These are phyloP conservation scores for Cladosporium phlei DNA, from an alignment of 2,329 filamentous ascomycete genomes.

Conservation along the genomic window DNA sequence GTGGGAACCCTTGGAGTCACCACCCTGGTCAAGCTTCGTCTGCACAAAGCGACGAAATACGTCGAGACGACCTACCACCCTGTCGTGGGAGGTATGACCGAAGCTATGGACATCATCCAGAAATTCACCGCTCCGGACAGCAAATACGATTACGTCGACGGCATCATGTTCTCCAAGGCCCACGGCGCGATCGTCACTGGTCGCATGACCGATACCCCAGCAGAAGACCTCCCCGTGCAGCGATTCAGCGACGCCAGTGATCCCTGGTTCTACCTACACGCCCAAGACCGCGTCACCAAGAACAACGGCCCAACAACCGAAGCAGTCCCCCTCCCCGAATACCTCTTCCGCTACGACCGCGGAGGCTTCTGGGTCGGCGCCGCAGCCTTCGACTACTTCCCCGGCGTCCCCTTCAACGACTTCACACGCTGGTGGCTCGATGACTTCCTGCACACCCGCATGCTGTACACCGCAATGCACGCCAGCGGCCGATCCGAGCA, in stretches of 20 bases:
- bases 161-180: constrained; percentile 44
- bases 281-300: constrained; percentile 26
- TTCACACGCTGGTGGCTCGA: constrained; percentile 59
- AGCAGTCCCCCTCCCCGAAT: constrained; percentile 46
- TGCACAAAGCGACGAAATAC: constrained; percentile 44
- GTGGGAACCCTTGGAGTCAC: constrained; percentile 66
- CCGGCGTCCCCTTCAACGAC: constrained; percentile 58
- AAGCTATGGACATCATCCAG: constrained; percentile 46
- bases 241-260: constrained; percentile 57
- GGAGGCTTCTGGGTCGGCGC: constrained; percentile 63
- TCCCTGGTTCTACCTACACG: constrained; percentile 72
- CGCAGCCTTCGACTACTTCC: constrained; percentile 61
- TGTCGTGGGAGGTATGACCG: constrained; percentile 37
- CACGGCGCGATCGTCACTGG: constrained; percentile 43
- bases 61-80: constrained; percentile 49
- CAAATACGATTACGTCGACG: constrained; percentile 56
- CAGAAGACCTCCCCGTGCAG: constrained; percentile 18
- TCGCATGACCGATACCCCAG: constrained; percentile 42
- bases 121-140: constrained; percentile 44
- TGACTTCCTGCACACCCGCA: constrained; percentile 57
- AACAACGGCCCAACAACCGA: constrained; percentile 27
- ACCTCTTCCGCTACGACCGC: constrained; percentile 59
- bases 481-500: constrained; percentile 55
- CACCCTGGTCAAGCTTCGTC: constrained; percentile 51
- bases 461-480: constrained; percentile 63